Conservation (phyloP, 345 rosid genomes). For the Citrus reticulata region DNA sequence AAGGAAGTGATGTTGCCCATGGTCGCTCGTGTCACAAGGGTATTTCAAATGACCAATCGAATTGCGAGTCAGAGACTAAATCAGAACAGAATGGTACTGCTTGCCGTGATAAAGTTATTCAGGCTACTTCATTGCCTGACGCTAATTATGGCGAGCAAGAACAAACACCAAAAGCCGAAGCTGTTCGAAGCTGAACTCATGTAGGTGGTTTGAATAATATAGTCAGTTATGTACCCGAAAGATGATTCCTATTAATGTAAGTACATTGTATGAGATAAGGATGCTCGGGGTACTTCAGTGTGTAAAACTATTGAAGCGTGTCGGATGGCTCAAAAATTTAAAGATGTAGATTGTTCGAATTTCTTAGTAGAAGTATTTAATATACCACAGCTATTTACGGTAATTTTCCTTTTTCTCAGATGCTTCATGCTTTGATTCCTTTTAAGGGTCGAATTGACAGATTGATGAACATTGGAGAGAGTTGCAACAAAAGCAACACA, state of each 20-base stretch:
- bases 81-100: slow-evolving; percentile 28
- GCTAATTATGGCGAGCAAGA: slow-evolving; percentile 27
- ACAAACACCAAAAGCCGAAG: slow-evolving; percentile 44
- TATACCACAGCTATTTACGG: background rate
- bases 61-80: slow-evolving; percentile 18
- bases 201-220: background rate
- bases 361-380: background rate
- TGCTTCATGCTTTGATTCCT: background rate
- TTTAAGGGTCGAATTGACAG: background rate
- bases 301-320: slow-evolving; percentile 26
- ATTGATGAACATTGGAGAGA: too few relatives aligned
- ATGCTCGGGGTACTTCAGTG: slow-evolving; percentile 4
- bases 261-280: slow-evolving; percentile 1
- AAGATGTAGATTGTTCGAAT: slow-evolving; percentile 12
- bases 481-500: background rate
- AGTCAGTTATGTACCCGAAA: slow-evolving; percentile 10
- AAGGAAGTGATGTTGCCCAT: slow-evolving; percentile 22
- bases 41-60: slow-evolving; percentile 14
- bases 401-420: background rate
- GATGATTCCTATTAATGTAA: slow-evolving; percentile 29
- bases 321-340: slow-evolving; percentile 6
- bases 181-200: slow-evolving; percentile 50
- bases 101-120: slow-evolving; percentile 6
- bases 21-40: slow-evolving; percentile 2
- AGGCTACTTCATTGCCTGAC: slow-evolving; percentile 11